Evolutionary conservation across 805 yeast species (phyloP), one percentile per base, ranked within the genome.

Genomic region (Schwanniomyces vanrijiae): DNA sequence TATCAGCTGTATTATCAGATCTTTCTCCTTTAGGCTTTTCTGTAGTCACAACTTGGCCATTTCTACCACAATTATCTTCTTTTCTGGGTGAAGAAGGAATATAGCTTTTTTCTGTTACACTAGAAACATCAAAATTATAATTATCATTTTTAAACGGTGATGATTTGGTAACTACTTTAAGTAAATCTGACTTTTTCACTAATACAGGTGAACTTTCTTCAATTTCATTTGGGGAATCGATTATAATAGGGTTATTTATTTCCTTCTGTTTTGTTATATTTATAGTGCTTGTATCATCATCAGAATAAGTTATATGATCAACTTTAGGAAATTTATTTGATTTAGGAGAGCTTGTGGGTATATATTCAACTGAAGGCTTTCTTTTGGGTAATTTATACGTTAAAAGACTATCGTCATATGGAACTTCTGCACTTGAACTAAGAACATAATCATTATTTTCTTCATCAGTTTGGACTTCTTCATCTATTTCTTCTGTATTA

Each of bases 321-420:
- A 37, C n/a, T 20, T 37, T 37, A 6, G 24, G 16, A 5, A 37
- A 10, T 37, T 37, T 37, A 20, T 5, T 21, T 7, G 25, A 8
- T 37, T 37, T 37, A 11, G 22, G 22, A 5, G 39, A 20, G 16
- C 39, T 37, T 9, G 39, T 37, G 4, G 28, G 33, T 41, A 39
- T 16, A 38, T 26, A 25, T 24, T 33, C 37, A 29, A 20, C 39
- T 2, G 34, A 29, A 20, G 29, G 37, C 38, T 45, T 35, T 11
- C 38, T 47, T 25, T 58, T 42, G 40, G 54, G 57, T 24, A 55
- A 40, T 28, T 60, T 61, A 34, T 54, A 58, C 1, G 61, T 58
- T 16, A 65, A 53, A 13, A 69, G 48, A 41, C 64, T 60, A 28
- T 68, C 73, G 3, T 62, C 66, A 40, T 50, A 57, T 2, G 25